Base-by-base conservation (phyloP, 2,329 filamentous ascomycete species). In the Aureobasidium subglaciale region DNA sequence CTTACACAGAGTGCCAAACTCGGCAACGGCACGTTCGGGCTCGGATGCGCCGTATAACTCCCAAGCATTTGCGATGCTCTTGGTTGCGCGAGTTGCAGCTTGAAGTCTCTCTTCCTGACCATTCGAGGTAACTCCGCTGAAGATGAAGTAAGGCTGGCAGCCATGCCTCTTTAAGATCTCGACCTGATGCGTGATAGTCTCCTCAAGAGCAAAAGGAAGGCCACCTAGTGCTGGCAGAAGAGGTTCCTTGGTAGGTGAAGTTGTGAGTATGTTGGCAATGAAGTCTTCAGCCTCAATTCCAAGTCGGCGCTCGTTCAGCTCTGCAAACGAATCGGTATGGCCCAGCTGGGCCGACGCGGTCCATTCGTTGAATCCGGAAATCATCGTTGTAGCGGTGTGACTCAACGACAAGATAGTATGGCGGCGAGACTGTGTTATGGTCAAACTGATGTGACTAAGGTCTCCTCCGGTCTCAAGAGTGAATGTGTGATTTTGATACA, bases 201-300 rank as follows among this genome's bases (percentile, higher is more conserved):
- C 70, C 82, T 82, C 66, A 18, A 97, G 79, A 53, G 87, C 87
- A 58, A 88, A 83, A 2, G 92, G 93, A 59, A 92, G 80, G 57
- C 93, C 93, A 48, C 92, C 93, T 45, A 97, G 82, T 20, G 93
- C 93, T 55, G 90, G 84, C 30, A 97, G 81, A 30, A 99, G 84
- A 38, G 92, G 91, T 71, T 99, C 93, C 67, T 88, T 86, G 42
- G 82, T 85, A 25, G 83, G 81, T 40, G 80, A 71, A 56, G 79
- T 81, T 66, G 86, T 83, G 64, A 96, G 83, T 62, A 95, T 81
- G 58, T 85, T 83, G 69, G 86, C 81, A 61, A 99, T 82, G 70
- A 93, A 97, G 71, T 95, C 87, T 53, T 88, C 86, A 56, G 92
- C 93, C 75, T 96, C 91, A 65, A 97, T 84, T 61, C 86, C 91